Base-by-base conservation (phyloP, 192 early-diverging fungal genomes). In the Entomortierella chlamydospora region DNA sequence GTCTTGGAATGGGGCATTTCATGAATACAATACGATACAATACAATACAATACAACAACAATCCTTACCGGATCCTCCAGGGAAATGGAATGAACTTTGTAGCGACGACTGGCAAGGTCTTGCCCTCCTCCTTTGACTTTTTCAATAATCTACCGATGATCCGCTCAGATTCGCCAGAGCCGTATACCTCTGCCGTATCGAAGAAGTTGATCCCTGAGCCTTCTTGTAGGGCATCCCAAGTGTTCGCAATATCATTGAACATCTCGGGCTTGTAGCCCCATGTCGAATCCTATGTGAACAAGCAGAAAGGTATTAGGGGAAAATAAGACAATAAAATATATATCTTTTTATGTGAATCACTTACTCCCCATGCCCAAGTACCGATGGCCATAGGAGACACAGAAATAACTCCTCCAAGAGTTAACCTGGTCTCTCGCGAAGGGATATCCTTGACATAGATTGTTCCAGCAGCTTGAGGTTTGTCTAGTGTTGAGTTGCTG, bases 111-210 rank as follows among this genome's bases (percentile, higher is more conserved):
- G 78, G 79, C 8, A 54, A 34, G 4, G 61, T 22, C 34, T 56
- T 70, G 18, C 82, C 70, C 10, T 70, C 73, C 1, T 65, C 70
- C 15, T 51, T 37, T 30, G 64, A 72, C n/a, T 62, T 64, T 50
- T 70, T 71, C 22, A 78, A 70, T 22, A 84, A 72, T 1, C 61
- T 33, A 7, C 72, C 73, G 7, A 84, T 69, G 33, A 76, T 71
- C 22, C 57, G 70, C 54, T 87, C 86, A 6, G 86, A 87, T 42
- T 87, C 84, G 10, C 86, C 86, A 2, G 65, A 58, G 23, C 86
- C 86, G 45, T 87, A 87, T 20, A 81, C 22, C 49, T 86, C 85
- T 29, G 85, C 85, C 6, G 86, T 87, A 42, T 87, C 86, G 56
- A 83, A 87, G 53, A 87, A 87, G 47, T 74, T 68, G 61, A 83